Evolutionary conservation across 495 filamentous ascomycete genomes (phyloP), one percentile per base, ranked within the genome.

Genomic region (Aspergillus indologenus): DNA sequence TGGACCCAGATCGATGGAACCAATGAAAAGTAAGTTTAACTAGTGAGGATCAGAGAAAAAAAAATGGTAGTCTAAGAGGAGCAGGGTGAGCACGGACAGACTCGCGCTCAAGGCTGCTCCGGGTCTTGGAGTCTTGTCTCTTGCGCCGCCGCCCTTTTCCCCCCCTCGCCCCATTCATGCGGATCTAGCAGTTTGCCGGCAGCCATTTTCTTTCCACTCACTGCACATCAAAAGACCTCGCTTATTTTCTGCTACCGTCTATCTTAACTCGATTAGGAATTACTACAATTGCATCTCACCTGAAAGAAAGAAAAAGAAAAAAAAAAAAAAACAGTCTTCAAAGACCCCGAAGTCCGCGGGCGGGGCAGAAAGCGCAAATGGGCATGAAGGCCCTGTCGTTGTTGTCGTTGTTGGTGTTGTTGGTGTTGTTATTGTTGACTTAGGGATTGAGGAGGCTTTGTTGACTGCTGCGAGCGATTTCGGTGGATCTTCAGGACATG

Each of bases 181-280:
- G 57, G 57, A 60, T 63, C 57, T 59, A 56, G 47, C 48, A n/a
- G 53, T 61, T 61, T 61, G 45, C 50, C n/a, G 60, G 40, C 44
- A 40, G 34, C 7, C 12, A 40, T 40, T 40, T 40, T 40, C 34
- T 40, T 40, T 40, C 34, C 34, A 40, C 34, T 15, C 34, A 40
- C 5, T 40, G 34, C 34, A 7, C 5, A 40, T 40, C 12, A 11
- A 40, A 29, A 11, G 34, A 40, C 34, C 34, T 40, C 34, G 34
- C 34, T 40, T 40, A 40, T 2, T 9, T 40, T 8, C 7, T 14
- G 12, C 34, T 40, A 7, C 12, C 12, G 34, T 40, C 34, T 40
- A 40, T 40, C 34, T 40, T 40, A 40, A 40, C 34, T 40, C 12
- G 34, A 40, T 40, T 40, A 40, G 34, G 34, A 40, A 7, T 40